These are phyloP conservation scores for Sesbania bispinosa DNA, from an alignment of 306 rosid species.

Conservation along the genomic window DNA sequence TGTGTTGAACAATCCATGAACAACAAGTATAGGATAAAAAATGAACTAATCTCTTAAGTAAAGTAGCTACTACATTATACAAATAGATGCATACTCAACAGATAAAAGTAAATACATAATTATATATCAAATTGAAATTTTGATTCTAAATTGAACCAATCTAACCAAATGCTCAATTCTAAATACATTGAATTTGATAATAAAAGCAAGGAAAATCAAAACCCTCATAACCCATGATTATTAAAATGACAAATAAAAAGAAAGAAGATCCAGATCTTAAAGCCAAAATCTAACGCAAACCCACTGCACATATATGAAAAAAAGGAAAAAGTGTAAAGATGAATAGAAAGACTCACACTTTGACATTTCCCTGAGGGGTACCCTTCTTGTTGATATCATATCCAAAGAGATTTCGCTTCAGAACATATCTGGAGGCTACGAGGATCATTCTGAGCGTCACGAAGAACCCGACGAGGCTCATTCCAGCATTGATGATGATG, in stretches of 20 bases:
- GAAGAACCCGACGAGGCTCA: constrained; percentile 63
- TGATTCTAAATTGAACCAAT: background rate
- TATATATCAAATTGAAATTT: background rate
- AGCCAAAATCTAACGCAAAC: constrained; percentile 16
- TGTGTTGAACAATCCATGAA: too few species aligned
- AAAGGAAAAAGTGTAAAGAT: background rate
- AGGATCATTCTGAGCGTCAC: constrained; percentile 71
- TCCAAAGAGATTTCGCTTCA: constrained; percentile 74
- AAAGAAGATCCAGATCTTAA: constrained; percentile 12
- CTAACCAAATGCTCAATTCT: background rate
- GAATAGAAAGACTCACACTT: constrained; percentile 61
- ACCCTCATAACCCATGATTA: background rate
- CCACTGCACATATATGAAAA: too few species aligned
- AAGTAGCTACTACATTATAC: background rate
- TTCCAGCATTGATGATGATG: constrained; percentile 68
- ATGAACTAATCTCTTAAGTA: background rate
- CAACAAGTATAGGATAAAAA: too few species aligned
- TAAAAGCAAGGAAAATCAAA: background rate
- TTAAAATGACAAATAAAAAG: background rate
- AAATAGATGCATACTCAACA: background rate
- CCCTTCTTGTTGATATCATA: constrained; percentile 92
- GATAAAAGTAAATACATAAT: background rate
- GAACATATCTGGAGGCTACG: constrained; percentile 75
- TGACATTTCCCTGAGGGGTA: constrained; percentile 65
- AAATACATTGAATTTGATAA: background rate